Percentiles rank a stretch among this genome's conserved stretches.
Evolutionary conservation across 495 filamentous ascomycete genomes (phyloP).

Genomic region (Neurospora intermedia): DNA sequence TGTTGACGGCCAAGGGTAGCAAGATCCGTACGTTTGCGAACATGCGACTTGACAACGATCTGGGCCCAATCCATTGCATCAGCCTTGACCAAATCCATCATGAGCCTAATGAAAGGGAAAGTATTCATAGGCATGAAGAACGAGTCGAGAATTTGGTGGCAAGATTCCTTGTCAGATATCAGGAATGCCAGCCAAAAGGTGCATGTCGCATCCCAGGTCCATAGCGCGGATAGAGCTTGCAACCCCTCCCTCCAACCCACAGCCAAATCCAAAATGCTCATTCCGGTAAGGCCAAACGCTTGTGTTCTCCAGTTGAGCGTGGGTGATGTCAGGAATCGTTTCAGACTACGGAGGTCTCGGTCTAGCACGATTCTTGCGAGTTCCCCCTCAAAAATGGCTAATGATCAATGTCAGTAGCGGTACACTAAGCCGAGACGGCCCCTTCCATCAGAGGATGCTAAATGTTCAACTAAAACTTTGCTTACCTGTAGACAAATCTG

Average conservation of each 20-base stretch:
- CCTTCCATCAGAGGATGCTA: background rate
- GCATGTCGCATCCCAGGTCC: background rate
- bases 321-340: background rate
- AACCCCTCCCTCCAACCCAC: background rate
- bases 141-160: background rate
- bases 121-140: background rate
- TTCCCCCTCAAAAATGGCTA: background rate
- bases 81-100: background rate
- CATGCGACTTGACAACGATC: background rate
- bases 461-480: background rate
- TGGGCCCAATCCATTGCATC: background rate
- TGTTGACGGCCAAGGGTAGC: background rate
- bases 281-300: background rate
- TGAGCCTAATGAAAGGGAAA: background rate
- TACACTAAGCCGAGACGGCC: background rate
- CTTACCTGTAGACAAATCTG: background rate
- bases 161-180: background rate
- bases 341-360: background rate
- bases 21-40: background rate
- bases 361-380: background rate
- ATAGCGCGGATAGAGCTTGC: background rate
- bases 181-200: background rate
- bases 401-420: background rate
- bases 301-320: background rate
- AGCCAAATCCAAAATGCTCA: background rate